A percentile compares a stretch with the other conserved stretches of the same genome.
Conservation (phyloP, 208 protist species). For the Acanthamoeba culbertsoni region DNA sequence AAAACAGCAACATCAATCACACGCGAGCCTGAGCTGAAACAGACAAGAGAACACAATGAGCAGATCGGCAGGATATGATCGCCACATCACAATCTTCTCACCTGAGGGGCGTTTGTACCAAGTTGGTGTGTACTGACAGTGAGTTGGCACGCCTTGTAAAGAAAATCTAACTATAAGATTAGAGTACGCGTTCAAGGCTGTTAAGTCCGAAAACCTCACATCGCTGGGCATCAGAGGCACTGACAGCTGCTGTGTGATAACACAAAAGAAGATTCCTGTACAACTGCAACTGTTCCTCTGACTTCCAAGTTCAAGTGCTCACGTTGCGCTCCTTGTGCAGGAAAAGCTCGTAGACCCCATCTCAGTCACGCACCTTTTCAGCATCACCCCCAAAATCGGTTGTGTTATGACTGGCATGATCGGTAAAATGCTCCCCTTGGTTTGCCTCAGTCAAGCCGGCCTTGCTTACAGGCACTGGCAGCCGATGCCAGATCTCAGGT, state of each 20-base stretch:
- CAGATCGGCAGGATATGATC: slow-evolving; percentile 92
- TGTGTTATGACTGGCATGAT: slow-evolving; percentile 94
- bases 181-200: slow-evolving; percentile 98
- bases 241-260: slow-evolving; percentile 93
- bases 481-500: slow-evolving; percentile 92
- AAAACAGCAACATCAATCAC: neutral
- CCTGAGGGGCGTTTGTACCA: slow-evolving; percentile 98
- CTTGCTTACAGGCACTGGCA: neutral
- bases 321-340: slow-evolving; percentile 61
- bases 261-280: slow-evolving; percentile 95
- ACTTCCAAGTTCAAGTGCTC: neutral
- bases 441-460: neutral
- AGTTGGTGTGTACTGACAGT: slow-evolving; percentile 82
- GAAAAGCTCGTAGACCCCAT: slow-evolving; percentile 96
- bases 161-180: neutral
- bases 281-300: neutral
- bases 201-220: slow-evolving; percentile 94
- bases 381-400: slow-evolving; percentile 92
- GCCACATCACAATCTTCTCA: slow-evolving; percentile 98
- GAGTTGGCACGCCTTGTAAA: neutral
- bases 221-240: slow-evolving; percentile 94
- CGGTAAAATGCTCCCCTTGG: too few species aligned
- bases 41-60: neutral
- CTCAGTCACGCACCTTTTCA: slow-evolving; percentile 95
- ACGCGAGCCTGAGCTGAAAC: neutral